Evolutionary conservation across 176 grass and related monocot species (phyloP).

Genomic region (Avena atlantica): DNA sequence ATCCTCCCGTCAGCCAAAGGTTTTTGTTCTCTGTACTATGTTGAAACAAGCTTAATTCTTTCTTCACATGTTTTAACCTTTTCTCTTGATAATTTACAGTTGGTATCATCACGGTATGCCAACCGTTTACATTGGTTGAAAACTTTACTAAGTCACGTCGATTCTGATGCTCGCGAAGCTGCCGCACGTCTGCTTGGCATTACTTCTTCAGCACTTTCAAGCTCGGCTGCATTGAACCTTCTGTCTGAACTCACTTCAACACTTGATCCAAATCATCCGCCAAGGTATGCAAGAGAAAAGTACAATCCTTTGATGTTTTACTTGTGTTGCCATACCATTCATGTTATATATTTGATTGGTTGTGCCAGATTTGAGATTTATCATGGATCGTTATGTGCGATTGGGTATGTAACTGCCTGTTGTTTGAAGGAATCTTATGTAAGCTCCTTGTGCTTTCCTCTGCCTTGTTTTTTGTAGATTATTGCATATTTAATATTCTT

Average conservation of each 20-base stretch:
- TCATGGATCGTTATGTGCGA: conserved; percentile 81
- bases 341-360: conserved; percentile 48
- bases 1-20: conserved; percentile 72
- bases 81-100: conserved; percentile 52
- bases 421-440: conserved; percentile 81
- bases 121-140: conserved; percentile 73
- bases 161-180: conserved; percentile 93
- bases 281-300: conserved; percentile 63
- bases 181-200: conserved; percentile 72
- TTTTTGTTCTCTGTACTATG: conserved; percentile 40
- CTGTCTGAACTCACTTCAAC: conserved; percentile 73
- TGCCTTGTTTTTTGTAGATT: conserved; percentile 34
- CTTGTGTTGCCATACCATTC: conserved; percentile 21
- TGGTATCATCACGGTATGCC: conserved; percentile 75
- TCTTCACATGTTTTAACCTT: conserved; percentile 35
- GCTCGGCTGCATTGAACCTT: conserved; percentile 62
- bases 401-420: conserved; percentile 78
- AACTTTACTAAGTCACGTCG: conserved; percentile 76
- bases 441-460: conserved; percentile 44
- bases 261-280: conserved; percentile 49
- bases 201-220: conserved; percentile 75
- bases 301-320: background rate
- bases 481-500: conserved; percentile 36
- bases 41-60: conserved; percentile 33
- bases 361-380: conserved; percentile 85